phyloP scores from a whole-genome alignment of 1,284 basidiomycete genomes.

The Kalmanozyma brasiliensis region DNA sequence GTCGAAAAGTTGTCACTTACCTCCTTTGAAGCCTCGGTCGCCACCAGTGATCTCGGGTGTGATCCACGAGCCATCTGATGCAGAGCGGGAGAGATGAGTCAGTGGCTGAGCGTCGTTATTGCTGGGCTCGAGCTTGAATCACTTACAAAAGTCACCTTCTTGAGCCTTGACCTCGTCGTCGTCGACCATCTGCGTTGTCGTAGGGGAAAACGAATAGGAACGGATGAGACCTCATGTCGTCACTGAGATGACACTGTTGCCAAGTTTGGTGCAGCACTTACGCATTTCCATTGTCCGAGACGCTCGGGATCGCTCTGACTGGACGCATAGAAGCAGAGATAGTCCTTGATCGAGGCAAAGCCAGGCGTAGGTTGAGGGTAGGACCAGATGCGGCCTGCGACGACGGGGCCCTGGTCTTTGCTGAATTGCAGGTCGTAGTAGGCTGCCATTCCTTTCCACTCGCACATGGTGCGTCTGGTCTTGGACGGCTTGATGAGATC shows the following conservation, averaged over 20 bases:
- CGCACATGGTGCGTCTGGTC: constrained; percentile 62
- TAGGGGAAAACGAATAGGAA: too few species aligned
- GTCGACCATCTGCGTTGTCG: constrained; percentile 47
- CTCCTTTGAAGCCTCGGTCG: constrained; percentile 64
- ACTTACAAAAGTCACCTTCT: constrained; percentile 65
- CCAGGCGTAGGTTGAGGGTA: constrained; percentile 57
- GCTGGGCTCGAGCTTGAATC: neutral
- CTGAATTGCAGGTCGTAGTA: constrained; percentile 59
- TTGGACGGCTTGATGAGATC: constrained; percentile 50
- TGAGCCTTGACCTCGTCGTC: constrained; percentile 60
- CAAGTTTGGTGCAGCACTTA: constrained; percentile 14
- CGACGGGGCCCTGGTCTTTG: constrained; percentile 37
- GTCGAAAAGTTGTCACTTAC: constrained; percentile 32
- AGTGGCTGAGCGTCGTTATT: neutral
- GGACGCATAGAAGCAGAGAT: constrained; percentile 64
- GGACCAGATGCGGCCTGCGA: constrained; percentile 59
- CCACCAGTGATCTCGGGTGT: constrained; percentile 65
- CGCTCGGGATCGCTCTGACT: constrained; percentile 46
- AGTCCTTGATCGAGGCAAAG: constrained; percentile 59
- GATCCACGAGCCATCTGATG: constrained; percentile 62
- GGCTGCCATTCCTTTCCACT: constrained; percentile 64
- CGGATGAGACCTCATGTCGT: neutral
- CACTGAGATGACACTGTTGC: neutral
- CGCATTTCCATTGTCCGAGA: constrained; percentile 57
- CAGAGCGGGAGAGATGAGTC: neutral